Percentiles rank a stretch among this genome's conserved stretches.
Evolutionary conservation across 768 basidiomycete species (phyloP).

Genomic region (Lentinula detonsa): DNA sequence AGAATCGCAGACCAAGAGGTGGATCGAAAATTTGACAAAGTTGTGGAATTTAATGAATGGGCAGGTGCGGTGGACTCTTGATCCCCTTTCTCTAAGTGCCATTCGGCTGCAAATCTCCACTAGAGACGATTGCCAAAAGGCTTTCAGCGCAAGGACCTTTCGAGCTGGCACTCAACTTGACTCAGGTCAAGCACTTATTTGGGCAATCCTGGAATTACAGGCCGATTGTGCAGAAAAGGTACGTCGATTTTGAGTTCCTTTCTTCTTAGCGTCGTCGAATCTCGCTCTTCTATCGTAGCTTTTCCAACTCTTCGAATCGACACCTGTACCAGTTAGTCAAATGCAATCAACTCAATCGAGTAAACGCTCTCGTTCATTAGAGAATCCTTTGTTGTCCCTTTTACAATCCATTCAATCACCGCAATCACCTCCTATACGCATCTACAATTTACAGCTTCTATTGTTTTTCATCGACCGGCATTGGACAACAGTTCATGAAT

Average conservation of each 20-base stretch:
- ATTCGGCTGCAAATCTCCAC: constrained; percentile 46
- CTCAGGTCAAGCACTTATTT: constrained; percentile 61
- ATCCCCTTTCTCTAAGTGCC: constrained; percentile 57
- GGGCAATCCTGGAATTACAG: constrained; percentile 75
- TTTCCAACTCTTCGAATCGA: constrained; percentile 56
- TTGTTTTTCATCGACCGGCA: constrained; percentile 83
- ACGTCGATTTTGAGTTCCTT: constrained; percentile 12
- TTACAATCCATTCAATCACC: constrained; percentile 41
- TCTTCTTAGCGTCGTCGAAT: background rate
- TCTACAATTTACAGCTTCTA: constrained; percentile 64
- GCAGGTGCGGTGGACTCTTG: constrained; percentile 64
- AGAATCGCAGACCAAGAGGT: constrained; percentile 16
- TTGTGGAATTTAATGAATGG: constrained; percentile 53
- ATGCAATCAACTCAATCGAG: constrained; percentile 20
- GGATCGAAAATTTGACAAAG: constrained; percentile 40
- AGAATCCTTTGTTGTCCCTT: constrained; percentile 55
- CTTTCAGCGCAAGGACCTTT: constrained; percentile 65
- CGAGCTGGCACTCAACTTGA: constrained; percentile 72
- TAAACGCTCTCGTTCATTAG: constrained; percentile 45
- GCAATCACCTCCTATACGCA: constrained; percentile 24
- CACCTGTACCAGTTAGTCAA: constrained; percentile 24
- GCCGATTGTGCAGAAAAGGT: constrained; percentile 75
- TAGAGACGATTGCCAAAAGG: constrained; percentile 16
- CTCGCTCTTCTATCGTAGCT: constrained; percentile 34
- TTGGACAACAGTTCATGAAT: constrained; percentile 57